phyloP scores from a whole-genome alignment of 1,139 yeast species.

The Diutina sp. region DNA sequence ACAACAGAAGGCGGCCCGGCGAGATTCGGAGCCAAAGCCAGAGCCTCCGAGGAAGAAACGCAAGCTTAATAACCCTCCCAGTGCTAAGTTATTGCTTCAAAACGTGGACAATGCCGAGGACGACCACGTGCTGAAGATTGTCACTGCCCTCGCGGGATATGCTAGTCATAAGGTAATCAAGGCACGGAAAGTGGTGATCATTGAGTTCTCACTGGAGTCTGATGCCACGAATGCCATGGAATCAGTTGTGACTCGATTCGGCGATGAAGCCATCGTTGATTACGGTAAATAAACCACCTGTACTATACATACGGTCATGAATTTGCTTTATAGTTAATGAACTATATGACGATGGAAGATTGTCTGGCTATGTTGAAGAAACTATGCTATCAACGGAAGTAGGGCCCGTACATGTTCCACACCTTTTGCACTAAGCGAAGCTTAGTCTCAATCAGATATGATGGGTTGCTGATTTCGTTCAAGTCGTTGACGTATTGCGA shows the following conservation, averaged over 20 bases:
- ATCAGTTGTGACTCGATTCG: background rate
- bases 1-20: constrained; percentile 10
- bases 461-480: constrained; percentile 24
- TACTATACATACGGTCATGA: too few relatives aligned
- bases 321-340: background rate
- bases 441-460: constrained; percentile 15
- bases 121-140: background rate
- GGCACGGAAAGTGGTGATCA: constrained; percentile 1
- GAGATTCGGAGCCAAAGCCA: constrained; percentile 7
- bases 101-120: background rate
- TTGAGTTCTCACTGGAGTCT: background rate
- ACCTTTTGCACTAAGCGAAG: constrained; percentile 32
- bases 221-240: background rate
- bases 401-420: constrained; percentile 39
- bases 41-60: constrained; percentile 9
- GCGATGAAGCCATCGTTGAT: background rate
- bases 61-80: background rate
- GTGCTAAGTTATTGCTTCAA: background rate
- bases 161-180: background rate
- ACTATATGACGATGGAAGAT: background rate
- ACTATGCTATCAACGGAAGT: constrained; percentile 11
- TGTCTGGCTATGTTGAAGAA: too few relatives aligned
- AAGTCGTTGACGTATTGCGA: constrained; percentile 45
- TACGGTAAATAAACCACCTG: background rate
- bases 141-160: background rate